phyloP scores from a whole-genome alignment of 2,329 filamentous ascomycete genomes.

The Coccinonectria pachysandricola region DNA sequence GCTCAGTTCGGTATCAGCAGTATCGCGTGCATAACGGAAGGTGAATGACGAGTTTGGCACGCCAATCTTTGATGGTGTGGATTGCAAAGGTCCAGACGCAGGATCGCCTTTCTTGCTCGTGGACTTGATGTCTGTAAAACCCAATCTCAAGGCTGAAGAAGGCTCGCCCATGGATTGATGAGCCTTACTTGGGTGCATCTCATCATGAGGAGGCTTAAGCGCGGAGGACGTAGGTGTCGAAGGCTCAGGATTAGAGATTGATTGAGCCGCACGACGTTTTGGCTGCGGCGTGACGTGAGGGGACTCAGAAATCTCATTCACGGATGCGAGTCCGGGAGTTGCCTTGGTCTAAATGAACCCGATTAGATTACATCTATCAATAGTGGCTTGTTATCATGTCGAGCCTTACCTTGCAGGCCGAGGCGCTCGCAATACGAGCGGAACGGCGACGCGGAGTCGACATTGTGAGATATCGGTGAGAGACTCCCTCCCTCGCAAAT shows the following conservation, averaged over 20 bases:
- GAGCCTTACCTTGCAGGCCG: conserved; percentile 25
- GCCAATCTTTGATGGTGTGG: conserved; percentile 53
- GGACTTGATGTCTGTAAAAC: conserved; percentile 68
- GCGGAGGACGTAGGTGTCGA: conserved; percentile 55
- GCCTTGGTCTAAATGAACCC: conserved; percentile 18
- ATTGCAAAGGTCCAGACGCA: conserved; percentile 33
- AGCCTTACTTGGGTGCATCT: conserved; percentile 86
- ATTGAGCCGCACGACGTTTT: conserved; percentile 22
- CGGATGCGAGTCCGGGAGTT: conserved; percentile 27
- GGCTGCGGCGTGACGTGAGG: conserved; percentile 18
- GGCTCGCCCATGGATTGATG: conserved; percentile 66
- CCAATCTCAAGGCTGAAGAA: conserved; percentile 71
- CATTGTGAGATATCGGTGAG: too few relatives aligned
- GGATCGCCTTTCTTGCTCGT: conserved; percentile 35
- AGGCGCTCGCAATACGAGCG: conserved; percentile 30
- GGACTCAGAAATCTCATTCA: conserved; percentile 34
- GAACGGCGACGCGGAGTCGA: conserved; percentile 34
- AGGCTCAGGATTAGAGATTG: conserved; percentile 27
- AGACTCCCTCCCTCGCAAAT: too few relatives aligned
- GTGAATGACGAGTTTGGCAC: conserved; percentile 51
- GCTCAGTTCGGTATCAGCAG: conserved; percentile 43
- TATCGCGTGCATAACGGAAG: conserved; percentile 55
- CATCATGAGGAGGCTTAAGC: conserved; percentile 60
- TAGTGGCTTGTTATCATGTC: conserved; percentile 7
- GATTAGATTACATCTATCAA: conserved; percentile 7